Conservation (phyloP, 169 alveolate species). For the Pseudocohnilembus persalinus region DNA sequence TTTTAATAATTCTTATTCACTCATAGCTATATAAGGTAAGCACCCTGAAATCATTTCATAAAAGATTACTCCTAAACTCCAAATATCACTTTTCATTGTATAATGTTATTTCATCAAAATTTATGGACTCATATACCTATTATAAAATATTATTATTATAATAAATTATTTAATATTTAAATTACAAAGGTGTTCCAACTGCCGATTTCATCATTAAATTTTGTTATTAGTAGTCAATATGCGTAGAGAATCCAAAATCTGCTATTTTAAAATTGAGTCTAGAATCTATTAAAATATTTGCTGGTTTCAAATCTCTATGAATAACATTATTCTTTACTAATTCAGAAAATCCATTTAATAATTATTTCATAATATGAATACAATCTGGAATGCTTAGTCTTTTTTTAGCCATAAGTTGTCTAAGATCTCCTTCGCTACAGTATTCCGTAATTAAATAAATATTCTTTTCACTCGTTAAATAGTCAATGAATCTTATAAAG, state of each 20-base stretch:
- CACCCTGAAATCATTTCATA: background rate
- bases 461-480: background rate
- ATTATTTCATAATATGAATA: background rate
- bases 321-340: background rate
- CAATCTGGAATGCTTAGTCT: background rate
- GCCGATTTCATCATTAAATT: background rate
- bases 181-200: background rate
- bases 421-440: background rate
- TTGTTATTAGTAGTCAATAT: background rate
- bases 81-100: background rate
- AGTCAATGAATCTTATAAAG: background rate
- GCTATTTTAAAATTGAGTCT: background rate
- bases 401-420: background rate
- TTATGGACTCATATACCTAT: background rate
- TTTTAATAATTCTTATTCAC: background rate
- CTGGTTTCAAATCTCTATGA: background rate
- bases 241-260: background rate
- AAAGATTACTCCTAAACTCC: background rate
- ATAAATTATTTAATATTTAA: too few species aligned
- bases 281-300: background rate
- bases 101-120: background rate
- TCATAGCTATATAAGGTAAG: background rate
- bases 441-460: background rate
- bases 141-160: too few species aligned
- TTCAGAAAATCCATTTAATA: background rate